Percentiles rank a stretch among this genome's conserved stretches.
These are phyloP conservation scores for Theileria annulata DNA, from an alignment of 169 alveolate species.

Conservation along the genomic window DNA sequence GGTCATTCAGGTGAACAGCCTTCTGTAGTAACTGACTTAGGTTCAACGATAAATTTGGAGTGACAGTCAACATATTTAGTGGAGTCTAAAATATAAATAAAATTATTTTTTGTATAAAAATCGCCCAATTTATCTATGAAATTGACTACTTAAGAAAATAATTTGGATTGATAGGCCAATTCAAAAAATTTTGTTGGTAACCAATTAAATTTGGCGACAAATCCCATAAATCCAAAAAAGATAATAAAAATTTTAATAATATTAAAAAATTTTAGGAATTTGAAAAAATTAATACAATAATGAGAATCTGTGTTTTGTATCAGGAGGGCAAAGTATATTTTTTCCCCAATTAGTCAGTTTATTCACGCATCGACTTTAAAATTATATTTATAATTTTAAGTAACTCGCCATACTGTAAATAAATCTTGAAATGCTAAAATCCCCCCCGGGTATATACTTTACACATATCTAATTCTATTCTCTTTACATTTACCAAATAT, in stretches of 20 bases:
- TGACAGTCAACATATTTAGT: slow-evolving; percentile 24
- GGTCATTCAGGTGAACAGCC: slow-evolving; percentile 42
- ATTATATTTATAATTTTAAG: too few species aligned
- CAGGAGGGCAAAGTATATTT: background rate
- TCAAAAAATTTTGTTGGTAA: too few species aligned
- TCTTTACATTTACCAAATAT: background rate
- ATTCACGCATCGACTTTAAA: background rate
- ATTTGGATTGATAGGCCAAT: too few species aligned
- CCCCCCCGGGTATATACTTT: slow-evolving; percentile 24
- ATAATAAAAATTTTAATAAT: too few species aligned
- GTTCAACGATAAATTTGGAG: slow-evolving; percentile 50
- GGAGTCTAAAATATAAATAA: too few species aligned
- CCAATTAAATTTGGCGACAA: too few species aligned
- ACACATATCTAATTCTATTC: background rate
- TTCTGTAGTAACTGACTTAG: slow-evolving; percentile 53
- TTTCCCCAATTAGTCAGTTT: background rate
- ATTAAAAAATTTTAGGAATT: too few species aligned
- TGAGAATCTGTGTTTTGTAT: background rate
- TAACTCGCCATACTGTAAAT: background rate
- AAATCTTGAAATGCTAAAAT: slow-evolving; percentile 27
- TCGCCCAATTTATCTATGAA: background rate
- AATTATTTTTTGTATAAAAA: background rate
- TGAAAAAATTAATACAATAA: too few species aligned
- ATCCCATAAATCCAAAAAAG: too few species aligned
- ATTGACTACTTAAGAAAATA: too few species aligned